Evolutionary conservation across 1,139 yeast species (phyloP).

Genomic region (Protomyces inouyei): DNA sequence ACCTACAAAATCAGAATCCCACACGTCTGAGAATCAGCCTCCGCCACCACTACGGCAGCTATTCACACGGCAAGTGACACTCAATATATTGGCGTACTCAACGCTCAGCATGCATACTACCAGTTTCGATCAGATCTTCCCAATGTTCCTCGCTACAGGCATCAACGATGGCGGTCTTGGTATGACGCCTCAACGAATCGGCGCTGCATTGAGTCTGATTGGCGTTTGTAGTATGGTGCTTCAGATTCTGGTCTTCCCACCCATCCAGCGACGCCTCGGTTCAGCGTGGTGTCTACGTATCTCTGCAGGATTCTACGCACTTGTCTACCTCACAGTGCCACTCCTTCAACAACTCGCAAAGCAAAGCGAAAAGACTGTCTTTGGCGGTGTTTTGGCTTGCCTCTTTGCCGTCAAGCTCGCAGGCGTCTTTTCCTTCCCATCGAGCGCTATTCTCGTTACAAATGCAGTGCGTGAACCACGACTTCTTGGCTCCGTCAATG

Average conservation of each 20-base stretch:
- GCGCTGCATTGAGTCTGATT: constrained; percentile 11
- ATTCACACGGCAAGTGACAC: constrained; percentile 21
- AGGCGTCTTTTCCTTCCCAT: constrained; percentile 37
- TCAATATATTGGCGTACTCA: constrained; percentile 6
- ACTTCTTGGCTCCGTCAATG: constrained; percentile 39
- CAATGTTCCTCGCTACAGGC: constrained; percentile 24
- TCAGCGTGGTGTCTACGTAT: constrained; percentile 18
- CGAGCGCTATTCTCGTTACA: constrained; percentile 37
- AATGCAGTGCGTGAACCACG: constrained; percentile 38
- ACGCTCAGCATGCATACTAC: constrained; percentile 16
- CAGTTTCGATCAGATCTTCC: constrained; percentile 26
- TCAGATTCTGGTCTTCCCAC: constrained; percentile 20
- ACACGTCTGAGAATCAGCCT: constrained; percentile 39
- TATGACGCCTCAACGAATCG: constrained; percentile 17
- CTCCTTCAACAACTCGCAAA: constrained; percentile 36
- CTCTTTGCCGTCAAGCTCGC: constrained; percentile 31
- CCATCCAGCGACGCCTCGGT: constrained; percentile 22
- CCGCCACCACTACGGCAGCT: constrained; percentile 46
- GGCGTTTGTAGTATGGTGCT: constrained; percentile 21
- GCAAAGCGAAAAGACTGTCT: constrained; percentile 2
- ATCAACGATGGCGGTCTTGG: constrained; percentile 26
- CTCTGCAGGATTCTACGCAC: constrained; percentile 15
- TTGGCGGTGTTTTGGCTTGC: constrained; percentile 24
- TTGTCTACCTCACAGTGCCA: constrained; percentile 50
- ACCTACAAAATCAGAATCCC: constrained; percentile 48